A percentile compares a stretch with the other conserved stretches of the same genome.
These are phyloP conservation scores for Nemania bipapillata DNA, from an alignment of 2,329 filamentous ascomycete genomes.

Conservation along the genomic window DNA sequence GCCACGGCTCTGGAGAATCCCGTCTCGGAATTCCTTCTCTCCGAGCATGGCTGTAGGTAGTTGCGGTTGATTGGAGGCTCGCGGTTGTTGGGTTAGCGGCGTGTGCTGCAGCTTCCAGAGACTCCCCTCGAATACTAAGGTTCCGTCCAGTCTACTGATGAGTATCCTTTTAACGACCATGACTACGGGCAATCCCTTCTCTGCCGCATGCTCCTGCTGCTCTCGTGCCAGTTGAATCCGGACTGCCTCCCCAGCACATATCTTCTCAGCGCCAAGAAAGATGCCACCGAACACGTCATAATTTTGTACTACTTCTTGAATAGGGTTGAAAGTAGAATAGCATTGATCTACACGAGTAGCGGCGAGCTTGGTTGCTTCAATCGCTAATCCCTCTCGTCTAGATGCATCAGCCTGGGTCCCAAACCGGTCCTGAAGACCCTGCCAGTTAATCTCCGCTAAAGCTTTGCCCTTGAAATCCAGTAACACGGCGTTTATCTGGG, in stretches of 20 bases:
- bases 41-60: constrained; percentile 44
- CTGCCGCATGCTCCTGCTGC: constrained; percentile 26
- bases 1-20: constrained; percentile 41
- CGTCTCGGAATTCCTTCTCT: constrained; percentile 50
- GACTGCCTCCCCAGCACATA: constrained; percentile 61
- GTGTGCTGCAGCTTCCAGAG: constrained; percentile 47
- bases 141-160: constrained; percentile 24
- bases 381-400: constrained; percentile 56
- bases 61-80: constrained; percentile 14
- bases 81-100: constrained; percentile 24
- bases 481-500: constrained; percentile 52
- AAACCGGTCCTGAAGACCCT: constrained; percentile 49
- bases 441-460: constrained; percentile 60
- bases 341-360: constrained; percentile 62
- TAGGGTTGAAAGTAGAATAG: constrained; percentile 60
- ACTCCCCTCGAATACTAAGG: constrained; percentile 46
- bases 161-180: constrained; percentile 32
- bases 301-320: constrained; percentile 48
- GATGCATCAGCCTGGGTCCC: constrained; percentile 51
- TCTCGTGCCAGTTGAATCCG: constrained; percentile 51
- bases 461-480: constrained; percentile 54
- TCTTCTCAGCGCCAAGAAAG: constrained; percentile 63
- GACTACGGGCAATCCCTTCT: constrained; percentile 35
- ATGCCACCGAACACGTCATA: constrained; percentile 58
- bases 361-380: constrained; percentile 65